phyloP scores from a whole-genome alignment of 306 rosid genomes.

The Sophora flavescens region DNA sequence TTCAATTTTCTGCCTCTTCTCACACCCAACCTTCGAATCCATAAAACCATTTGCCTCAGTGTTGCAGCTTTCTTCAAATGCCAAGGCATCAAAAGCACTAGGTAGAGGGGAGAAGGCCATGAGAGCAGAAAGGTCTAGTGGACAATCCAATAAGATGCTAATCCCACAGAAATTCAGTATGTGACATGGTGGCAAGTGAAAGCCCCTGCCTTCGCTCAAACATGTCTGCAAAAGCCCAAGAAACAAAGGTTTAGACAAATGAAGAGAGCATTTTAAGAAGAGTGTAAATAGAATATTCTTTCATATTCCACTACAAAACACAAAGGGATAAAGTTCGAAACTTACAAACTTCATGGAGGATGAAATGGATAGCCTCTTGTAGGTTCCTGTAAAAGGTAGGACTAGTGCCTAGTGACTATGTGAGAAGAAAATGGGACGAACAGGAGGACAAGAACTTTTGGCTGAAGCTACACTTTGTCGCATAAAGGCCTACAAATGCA shows the following conservation, averaged over 20 bases:
- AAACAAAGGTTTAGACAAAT: constrained; percentile 5
- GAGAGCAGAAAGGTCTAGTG: constrained; percentile 83
- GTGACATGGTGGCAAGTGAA: constrained; percentile 85
- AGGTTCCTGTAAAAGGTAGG: background rate
- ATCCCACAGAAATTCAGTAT: constrained; percentile 75
- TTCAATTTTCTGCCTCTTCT: constrained; percentile 60
- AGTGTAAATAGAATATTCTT: constrained; percentile 2
- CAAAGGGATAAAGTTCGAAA: background rate
- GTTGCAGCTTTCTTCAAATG: constrained; percentile 38
- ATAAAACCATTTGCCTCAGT: constrained; percentile 36
- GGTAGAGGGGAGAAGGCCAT: constrained; percentile 80
- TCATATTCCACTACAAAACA: constrained; percentile 18
- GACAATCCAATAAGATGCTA: constrained; percentile 82
- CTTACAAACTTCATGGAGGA: constrained; percentile 60
- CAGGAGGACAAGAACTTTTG: background rate
- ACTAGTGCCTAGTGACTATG: constrained; percentile 12
- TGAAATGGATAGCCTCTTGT: constrained; percentile 9
- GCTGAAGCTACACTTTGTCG: background rate
- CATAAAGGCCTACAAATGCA: background rate
- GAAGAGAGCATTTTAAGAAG: background rate
- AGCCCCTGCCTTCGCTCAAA: constrained; percentile 82
- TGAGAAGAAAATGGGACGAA: background rate
- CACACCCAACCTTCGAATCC: constrained; percentile 42
- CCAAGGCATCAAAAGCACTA: constrained; percentile 40
- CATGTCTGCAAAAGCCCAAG: constrained; percentile 56